Conservation (phyloP, 192 early-diverging fungal genomes). For the Lobosporangium transversale region DNA sequence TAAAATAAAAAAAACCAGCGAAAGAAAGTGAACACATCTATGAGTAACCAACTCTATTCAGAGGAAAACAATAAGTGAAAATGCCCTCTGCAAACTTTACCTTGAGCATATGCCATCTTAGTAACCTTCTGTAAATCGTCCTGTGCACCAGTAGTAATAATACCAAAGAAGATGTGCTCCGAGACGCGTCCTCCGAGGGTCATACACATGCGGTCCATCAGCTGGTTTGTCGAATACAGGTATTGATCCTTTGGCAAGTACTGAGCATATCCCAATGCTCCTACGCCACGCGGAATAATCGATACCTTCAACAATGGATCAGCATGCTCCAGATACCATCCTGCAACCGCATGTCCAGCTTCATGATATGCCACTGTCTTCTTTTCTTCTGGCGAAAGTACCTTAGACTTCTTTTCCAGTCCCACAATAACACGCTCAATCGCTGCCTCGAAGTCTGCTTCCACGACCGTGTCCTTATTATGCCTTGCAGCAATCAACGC, state of each 20-base stretch:
- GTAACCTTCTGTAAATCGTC: slow-evolving; percentile 99
- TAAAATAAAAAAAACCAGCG: too few species aligned
- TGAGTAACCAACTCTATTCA: too few species aligned
- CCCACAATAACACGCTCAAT: slow-evolving; percentile 99
- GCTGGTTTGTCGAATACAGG: slow-evolving; percentile 90
- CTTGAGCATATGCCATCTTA: slow-evolving; percentile 95
- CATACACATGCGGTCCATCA: slow-evolving; percentile 95
- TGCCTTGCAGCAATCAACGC: slow-evolving; percentile 97
- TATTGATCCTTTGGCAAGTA: slow-evolving; percentile 99
- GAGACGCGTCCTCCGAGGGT: slow-evolving; percentile 86
- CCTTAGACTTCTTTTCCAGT: slow-evolving; percentile 96
- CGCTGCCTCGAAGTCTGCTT: slow-evolving; percentile 95
- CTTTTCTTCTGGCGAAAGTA: slow-evolving; percentile 97
- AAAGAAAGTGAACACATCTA: neutral
- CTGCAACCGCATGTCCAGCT: slow-evolving; percentile 98
- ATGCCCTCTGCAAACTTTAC: too few species aligned
- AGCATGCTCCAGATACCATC: slow-evolving; percentile 97
- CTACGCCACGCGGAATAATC: slow-evolving; percentile 96
- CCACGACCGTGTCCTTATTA: slow-evolving; percentile 77
- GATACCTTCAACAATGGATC: slow-evolving; percentile 98
- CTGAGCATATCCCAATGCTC: slow-evolving; percentile 99
- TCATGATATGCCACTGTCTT: slow-evolving; percentile 99
- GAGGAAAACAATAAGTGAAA: too few species aligned
- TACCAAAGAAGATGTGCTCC: slow-evolving; percentile 92
- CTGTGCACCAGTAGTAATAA: slow-evolving; percentile 95